These are phyloP conservation scores for Xylariales sp. DNA, from an alignment of 2,329 filamentous ascomycete genomes.

Conservation along the genomic window DNA sequence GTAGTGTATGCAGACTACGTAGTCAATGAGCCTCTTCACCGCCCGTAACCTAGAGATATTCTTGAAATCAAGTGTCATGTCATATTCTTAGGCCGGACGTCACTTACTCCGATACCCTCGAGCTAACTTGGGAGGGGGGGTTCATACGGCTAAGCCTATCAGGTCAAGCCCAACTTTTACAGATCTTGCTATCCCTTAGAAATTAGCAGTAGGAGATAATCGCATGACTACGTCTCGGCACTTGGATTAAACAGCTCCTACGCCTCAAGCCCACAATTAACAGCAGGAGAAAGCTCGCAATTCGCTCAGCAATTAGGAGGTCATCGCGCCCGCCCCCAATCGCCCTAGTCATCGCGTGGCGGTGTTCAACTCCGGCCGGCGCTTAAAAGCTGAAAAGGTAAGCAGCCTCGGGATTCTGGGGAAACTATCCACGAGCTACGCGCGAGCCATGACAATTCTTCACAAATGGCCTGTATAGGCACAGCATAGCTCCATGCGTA, in stretches of 20 bases:
- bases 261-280: slow-evolving; percentile 16
- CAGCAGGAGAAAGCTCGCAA: neutral
- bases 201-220: neutral
- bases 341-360: slow-evolving; percentile 9
- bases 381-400: slow-evolving; percentile 21
- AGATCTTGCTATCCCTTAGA: neutral
- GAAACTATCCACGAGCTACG: slow-evolving; percentile 8
- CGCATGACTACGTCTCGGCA: slow-evolving; percentile 20
- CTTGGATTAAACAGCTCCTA: neutral
- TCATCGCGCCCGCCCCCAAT: neutral
- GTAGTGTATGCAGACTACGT: neutral
- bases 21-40: neutral
- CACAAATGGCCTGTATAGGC: slow-evolving; percentile 1
- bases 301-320: neutral
- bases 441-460: slow-evolving; percentile 3
- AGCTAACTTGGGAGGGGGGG: neutral
- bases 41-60: neutral
- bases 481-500: neutral
- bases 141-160: neutral
- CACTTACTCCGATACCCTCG: neutral
- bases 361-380: slow-evolving; percentile 9
- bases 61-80: neutral
- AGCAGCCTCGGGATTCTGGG: neutral
- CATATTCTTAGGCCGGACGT: neutral
- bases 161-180: neutral